Evolutionary conservation across 306 rosid species (phyloP), one percentile per base, ranked within the genome.

Genomic region (Dryas alaskensis): DNA sequence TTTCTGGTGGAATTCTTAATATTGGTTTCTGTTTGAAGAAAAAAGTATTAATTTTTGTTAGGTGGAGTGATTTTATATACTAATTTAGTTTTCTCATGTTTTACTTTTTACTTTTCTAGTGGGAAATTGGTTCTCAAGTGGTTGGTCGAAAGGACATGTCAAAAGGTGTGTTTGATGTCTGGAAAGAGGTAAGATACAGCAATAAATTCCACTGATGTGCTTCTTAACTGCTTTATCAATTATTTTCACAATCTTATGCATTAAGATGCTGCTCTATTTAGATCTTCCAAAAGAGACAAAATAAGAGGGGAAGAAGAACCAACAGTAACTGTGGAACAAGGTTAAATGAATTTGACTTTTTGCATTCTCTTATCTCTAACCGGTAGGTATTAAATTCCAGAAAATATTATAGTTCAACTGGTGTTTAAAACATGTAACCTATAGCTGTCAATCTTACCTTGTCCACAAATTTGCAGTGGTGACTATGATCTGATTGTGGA

Each of bases 141-240:
- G 89, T 93, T 81, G 98, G 98, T 57, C 83, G 79, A 82, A 93
- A 93, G 82, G 98, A 93, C 82, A 77, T 84, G 74, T 82, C 92
- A 54, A 89, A 57, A 83, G 87, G 85, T 81, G 86, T 83, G 64
- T 76, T 88, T 70, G 97, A 93, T 81, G 72, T 93, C 70, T 93
- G 98, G 98, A 93, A 93, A 81, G 94, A 86, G 90, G 98, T 91
- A 81, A 69, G 45, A 14, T 58, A 60, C 59, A 65, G 11, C 16
- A 51, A 48, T 49, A 66, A 69, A 62, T 60, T 74, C 61, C 39
- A 67, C 53, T 65, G 58, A 70, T 59, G 47, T 73, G 70, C 42
- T 74, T 80, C 71, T 12, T 59, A 67, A 37, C 50, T 58, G 48
- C 42, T 45, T 54, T 31, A 73, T 46, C 75, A 10, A 47, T 66